phyloP scores from a whole-genome alignment of 148 eudicot species.

The Fagopyrum tataricum region DNA sequence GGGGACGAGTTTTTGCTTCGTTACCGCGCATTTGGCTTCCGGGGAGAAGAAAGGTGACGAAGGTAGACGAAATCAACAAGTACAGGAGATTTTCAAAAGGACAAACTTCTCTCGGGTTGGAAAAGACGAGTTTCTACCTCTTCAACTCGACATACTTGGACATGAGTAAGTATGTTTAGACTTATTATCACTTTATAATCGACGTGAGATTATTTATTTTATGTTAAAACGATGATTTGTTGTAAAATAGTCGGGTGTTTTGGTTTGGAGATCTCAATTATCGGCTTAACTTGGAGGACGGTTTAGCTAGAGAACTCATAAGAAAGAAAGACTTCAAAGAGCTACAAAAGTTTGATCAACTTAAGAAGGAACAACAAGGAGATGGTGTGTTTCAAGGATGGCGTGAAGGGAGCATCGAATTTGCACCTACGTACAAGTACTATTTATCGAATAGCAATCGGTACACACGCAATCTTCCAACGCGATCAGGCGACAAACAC shows the following conservation, averaged over 20 bases:
- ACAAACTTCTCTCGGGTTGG: conserved; percentile 32
- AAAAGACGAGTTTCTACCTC: conserved; percentile 20
- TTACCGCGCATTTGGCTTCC: conserved; percentile 51
- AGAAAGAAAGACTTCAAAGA: conserved; percentile 33
- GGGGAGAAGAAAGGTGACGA: conserved; percentile 64
- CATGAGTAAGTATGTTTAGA: conserved; percentile 45
- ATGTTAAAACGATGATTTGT: not conserved
- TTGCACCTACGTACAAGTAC: conserved; percentile 63
- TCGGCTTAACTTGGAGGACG: conserved; percentile 40
- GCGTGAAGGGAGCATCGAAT: conserved; percentile 48
- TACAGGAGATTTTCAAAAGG: conserved; percentile 41
- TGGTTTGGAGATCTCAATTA: conserved; percentile 71
- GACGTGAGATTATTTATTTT: no score
- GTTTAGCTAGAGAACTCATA: conserved; percentile 44
- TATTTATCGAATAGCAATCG: conserved; percentile 36
- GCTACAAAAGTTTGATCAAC: conserved; percentile 48
- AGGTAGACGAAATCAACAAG: conserved; percentile 46
- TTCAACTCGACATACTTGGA: conserved; percentile 43
- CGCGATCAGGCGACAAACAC: conserved; percentile 47
- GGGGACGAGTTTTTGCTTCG: conserved; percentile 53
- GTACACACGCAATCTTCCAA: conserved; percentile 40
- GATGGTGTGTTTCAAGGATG: conserved; percentile 59
- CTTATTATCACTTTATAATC: no score
- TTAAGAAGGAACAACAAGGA: conserved; percentile 32
- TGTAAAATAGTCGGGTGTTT: conserved; percentile 40